Evolutionary conservation across 2,329 filamentous ascomycete genomes (phyloP), one percentile per base, ranked within the genome.

Genomic region (Parascedosporium putredinis): DNA sequence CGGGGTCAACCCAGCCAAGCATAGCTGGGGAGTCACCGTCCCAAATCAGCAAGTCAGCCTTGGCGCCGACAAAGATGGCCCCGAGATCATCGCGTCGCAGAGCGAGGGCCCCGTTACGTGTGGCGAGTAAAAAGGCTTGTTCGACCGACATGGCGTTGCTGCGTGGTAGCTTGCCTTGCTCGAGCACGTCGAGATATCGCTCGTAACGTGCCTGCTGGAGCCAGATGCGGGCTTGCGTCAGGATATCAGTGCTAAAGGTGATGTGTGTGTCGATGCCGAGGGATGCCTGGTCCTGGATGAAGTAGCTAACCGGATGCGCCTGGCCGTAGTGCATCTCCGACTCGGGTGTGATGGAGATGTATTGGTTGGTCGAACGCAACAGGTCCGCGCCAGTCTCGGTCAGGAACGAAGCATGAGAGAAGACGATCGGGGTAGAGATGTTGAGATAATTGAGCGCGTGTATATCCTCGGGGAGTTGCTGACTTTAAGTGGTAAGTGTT

Each of bases 241-340:
- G 55, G 31, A 75, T 67, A 47, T 78, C 74, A 3, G 67, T 64
- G 0, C 68, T 73, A 58, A 68, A 78, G 8, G 73, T 72, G 52
- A 74, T 72, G 55, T 76, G 71, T 0, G 73, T 78, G 56, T 80
- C 75, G 8, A 79, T 64, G 2, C 76, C 76, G 0, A 80, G 65
- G 1, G 73, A 60, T 1, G 67, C 68, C 53, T 79, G 74, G 55
- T 80, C 75, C 24, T 67, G 67, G 24, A 72, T 62, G 7, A 65
- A 57, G 49, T 72, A 65, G 16, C 62, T 66, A 33, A 60, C 57
- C 1, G 67, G 65, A 51, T 79, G 73, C 0, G 62, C 64, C 55
- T 77, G 74, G n/a, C 77, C 76, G 59, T 72, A 79, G 57, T 78
- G 74, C 66, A 77, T 72, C 55, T 81, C 77, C 0, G 73, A 76